Evolutionary conservation across 1,139 yeast genomes (phyloP).

Genomic region (Kazachstania sp.): DNA sequence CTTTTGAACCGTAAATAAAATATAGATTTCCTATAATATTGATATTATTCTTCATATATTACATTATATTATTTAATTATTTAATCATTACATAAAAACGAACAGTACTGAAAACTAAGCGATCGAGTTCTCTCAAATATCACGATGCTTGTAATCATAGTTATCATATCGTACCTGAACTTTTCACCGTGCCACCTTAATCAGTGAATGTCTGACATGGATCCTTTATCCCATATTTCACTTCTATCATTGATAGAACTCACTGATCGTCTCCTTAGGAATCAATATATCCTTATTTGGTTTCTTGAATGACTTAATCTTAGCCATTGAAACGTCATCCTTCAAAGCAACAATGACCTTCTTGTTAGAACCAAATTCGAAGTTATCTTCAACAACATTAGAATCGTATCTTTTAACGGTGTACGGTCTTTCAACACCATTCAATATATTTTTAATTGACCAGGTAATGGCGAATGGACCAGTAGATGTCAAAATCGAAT

Average conservation of each 20-base stretch:
- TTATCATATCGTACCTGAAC: too few relatives aligned
- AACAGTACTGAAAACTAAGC: neutral
- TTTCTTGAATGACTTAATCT: conserved; percentile 47
- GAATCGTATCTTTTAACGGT: conserved; percentile 55
- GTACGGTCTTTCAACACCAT: conserved; percentile 49
- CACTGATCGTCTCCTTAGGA: conserved; percentile 9
- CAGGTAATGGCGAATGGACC: conserved; percentile 80
- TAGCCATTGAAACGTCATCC: conserved; percentile 61
- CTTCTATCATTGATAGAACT: conserved; percentile 5
- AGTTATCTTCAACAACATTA: conserved; percentile 66
- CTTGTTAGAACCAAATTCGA: conserved; percentile 63
- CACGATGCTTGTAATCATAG: too few relatives aligned
- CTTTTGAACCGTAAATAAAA: conserved; percentile 6
- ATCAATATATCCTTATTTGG: conserved; percentile 39
- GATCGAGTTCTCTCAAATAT: neutral
- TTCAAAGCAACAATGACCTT: conserved; percentile 63
- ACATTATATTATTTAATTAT: neutral
- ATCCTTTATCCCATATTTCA: too few relatives aligned
- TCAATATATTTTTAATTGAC: conserved; percentile 56
- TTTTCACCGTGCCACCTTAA: too few relatives aligned
- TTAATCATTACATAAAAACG: neutral
- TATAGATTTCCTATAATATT: neutral
- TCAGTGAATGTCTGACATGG: too few relatives aligned
- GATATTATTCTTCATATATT: neutral
- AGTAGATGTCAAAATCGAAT: conserved; percentile 62